Conservation (phyloP, 2,329 filamentous ascomycete genomes). For the Colletotrichum somersetense region DNA sequence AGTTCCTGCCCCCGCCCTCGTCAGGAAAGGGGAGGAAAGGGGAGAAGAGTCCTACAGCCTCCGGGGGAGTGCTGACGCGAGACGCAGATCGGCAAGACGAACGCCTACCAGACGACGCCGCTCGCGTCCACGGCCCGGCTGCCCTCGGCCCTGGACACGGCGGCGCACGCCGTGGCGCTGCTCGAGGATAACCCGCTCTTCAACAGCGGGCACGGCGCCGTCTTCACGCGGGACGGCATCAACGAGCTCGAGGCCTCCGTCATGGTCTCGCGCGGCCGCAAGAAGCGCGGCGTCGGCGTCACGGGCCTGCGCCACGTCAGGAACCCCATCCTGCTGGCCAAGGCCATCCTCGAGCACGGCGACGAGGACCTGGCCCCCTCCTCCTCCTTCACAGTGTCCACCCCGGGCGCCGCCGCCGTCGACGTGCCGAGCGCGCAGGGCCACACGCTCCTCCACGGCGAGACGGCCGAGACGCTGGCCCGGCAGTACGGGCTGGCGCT, state of each 20-base stretch:
- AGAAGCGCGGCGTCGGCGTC: constrained; percentile 83
- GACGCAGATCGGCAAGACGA: constrained; percentile 58
- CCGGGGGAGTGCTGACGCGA: not conserved
- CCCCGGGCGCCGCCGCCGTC: not conserved
- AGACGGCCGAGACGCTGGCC: constrained; percentile 77
- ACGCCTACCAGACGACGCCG: constrained; percentile 60
- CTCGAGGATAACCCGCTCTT: constrained; percentile 87
- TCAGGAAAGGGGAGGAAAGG: no score
- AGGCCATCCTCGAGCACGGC: constrained; percentile 76
- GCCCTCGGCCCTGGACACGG: constrained; percentile 77
- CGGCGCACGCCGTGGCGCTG: constrained; percentile 79
- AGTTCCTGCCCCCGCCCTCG: no score
- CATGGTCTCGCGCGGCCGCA: constrained; percentile 81
- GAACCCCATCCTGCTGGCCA: constrained; percentile 82
- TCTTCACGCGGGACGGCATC: constrained; percentile 85
- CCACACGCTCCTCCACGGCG: constrained; percentile 78
- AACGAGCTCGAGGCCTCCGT: constrained; percentile 90
- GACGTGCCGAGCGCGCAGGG: constrained; percentile 71
- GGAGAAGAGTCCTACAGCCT: no score
- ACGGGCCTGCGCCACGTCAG: constrained; percentile 80
- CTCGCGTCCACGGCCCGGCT: constrained; percentile 36
- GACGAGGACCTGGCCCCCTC: constrained; percentile 65
- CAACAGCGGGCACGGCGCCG: constrained; percentile 86
- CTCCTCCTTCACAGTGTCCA: constrained; percentile 38
- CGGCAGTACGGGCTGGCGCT: constrained; percentile 76